Base-by-base conservation (phyloP, 2,329 filamentous ascomycete species). In the Talaromyces sp. region DNA sequence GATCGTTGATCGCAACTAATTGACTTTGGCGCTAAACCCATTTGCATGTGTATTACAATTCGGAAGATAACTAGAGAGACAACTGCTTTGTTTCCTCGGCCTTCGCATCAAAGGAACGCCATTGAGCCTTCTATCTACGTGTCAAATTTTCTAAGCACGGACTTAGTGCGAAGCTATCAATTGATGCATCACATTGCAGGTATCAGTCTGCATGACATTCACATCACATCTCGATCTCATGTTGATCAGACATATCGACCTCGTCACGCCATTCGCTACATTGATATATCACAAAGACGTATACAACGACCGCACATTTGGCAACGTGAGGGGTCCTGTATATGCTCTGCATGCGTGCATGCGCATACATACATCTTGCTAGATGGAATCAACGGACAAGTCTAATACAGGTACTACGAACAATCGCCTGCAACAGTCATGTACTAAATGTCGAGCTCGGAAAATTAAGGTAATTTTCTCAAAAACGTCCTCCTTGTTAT, bases 341-440 rank as follows among this genome's bases (percentile, higher is more conserved):
- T 27, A 17, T 43, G 7, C 10, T 22, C 5, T 43, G 27, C 27
- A 39, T 59, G 19, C 27, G 56, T 59, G 56, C 56, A 45, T 59
- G 37, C 37, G 37, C 35, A 59, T 43, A 22, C 39, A 45, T 59
- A 43, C 37, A 15, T 45, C 17, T 27, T 59, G 15, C 56, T 45
- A 41, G 56, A 59, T 59, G 56, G 56, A 59, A 13, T 31, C 56
- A 25, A 45, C 27, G 37, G 8, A 17, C 54, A 57, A 31, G 15
- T 43, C 56, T 27, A 58, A 35, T 27, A 43, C 56, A 22, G 25
- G 56, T 25, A 45, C 37, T 3, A 15, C 56, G 15, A 72, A 73
- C 41, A 68, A 70, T 35, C 70, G 72, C 17, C 72, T 72, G 7
- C 72, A 73, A 57, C 72, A 73, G 60, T 73, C 72, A 3, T 74